phyloP scores from a whole-genome alignment of 495 filamentous ascomycete genomes.

The Pyrenopolyporus hunteri region DNA sequence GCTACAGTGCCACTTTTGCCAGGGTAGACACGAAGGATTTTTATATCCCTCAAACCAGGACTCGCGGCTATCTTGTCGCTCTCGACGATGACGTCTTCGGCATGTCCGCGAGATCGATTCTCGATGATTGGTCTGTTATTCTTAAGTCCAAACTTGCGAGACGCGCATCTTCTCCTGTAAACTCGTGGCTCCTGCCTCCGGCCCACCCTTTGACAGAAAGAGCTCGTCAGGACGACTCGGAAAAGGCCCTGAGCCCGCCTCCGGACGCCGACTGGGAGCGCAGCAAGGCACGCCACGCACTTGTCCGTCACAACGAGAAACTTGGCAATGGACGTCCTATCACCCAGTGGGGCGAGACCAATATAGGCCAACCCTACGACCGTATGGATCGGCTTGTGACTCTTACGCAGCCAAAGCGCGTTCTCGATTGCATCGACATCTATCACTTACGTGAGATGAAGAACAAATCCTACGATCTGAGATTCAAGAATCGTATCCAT shows the following conservation, averaged over 20 bases:
- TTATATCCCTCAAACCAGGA: conserved; percentile 80
- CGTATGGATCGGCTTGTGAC: conserved; percentile 49
- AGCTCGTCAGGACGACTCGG: conserved; percentile 50
- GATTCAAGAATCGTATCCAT: conserved; percentile 65
- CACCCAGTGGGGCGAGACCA: conserved; percentile 62
- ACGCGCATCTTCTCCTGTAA: conserved; percentile 66
- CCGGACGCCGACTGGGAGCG: conserved; percentile 59
- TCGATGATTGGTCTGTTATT: conserved; percentile 28
- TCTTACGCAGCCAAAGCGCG: conserved; percentile 54
- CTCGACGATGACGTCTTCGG: conserved; percentile 53
- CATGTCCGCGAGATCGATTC: not conserved
- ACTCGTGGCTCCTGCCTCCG: conserved; percentile 64
- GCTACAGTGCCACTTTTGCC: conserved; percentile 58
- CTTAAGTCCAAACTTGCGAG: conserved; percentile 47
- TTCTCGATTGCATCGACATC: conserved; percentile 73
- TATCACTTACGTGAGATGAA: conserved; percentile 53
- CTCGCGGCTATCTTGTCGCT: conserved; percentile 73
- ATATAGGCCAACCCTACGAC: conserved; percentile 60
- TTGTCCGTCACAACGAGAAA: conserved; percentile 50
- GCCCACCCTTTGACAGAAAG: conserved; percentile 63
- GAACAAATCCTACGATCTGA: conserved; percentile 56
- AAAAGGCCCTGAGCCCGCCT: conserved; percentile 36
- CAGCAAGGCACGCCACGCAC: conserved; percentile 62
- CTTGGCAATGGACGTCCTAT: conserved; percentile 62
- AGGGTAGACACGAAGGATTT: conserved; percentile 74